Evolutionary conservation across 2,329 filamentous ascomycete species (phyloP), one percentile per base, ranked within the genome.

Genomic region (Alternaria solani): DNA sequence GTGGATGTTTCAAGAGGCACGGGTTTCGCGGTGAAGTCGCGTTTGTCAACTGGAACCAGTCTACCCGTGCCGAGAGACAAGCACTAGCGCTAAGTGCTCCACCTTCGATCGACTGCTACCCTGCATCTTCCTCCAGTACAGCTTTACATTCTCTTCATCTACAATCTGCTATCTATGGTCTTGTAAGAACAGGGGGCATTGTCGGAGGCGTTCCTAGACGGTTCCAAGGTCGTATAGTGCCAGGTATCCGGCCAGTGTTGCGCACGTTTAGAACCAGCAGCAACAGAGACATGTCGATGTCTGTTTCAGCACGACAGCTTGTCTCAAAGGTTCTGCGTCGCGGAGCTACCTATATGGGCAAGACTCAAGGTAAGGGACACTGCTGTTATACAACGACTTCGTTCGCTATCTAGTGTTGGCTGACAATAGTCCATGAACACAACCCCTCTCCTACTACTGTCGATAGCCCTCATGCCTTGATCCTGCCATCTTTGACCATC

Each of bases 401-500:
- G 18, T 3, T 36, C 16, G 14, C 18, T 23, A 3, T 7, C 18
- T 34, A 20, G 14, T 16, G 5, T 16, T 36, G 18, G 12, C 16
- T 2, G 14, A 48, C 5, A 16, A 38, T 16, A 5, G 34, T 25
- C 18, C 11, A 18, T 41, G 11, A 11, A 41, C n/a, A 38, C n/a
- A 7, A 9, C 18, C 9, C 36, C 34, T 38, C 14, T n/a, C 6
- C n/a, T 7, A 5, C 1, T 38, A 6, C 16, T 9, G n/a, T 20
- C n/a, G 20, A 11, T 4, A 41, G 6, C 7, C n/a, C 8, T 26
- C n/a, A 66, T 51, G 46, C 57, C 28, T 66, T 59, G 32, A 79
- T 77, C 62, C 69, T 55, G 20, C 77, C 77, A 60, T 80, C 77
- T 53, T 67, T 65, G 1, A 78, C 81, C 80, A 83, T 80, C 58